Evolutionary conservation across 345 rosid species (phyloP), one percentile per base, ranked within the genome.

Genomic region (Arabidopsis arenosa): DNA sequence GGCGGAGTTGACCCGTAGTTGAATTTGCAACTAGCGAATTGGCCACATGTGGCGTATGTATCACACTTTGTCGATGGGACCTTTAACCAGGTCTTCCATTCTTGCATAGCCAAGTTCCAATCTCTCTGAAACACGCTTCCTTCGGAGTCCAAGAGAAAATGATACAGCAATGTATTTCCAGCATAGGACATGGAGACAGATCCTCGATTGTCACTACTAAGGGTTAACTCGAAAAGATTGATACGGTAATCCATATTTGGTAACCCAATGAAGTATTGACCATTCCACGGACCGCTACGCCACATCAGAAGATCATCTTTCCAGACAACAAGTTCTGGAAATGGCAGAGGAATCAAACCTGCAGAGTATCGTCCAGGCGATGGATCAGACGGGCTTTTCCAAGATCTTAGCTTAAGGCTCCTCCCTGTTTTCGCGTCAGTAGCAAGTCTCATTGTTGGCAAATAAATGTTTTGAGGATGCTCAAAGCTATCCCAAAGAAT

Each of bases 281-380:
- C 82, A 45, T 82, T 83, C 91, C 91, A 89, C 2, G 89, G 88
- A 9, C 87, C 89, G 7, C 82, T 80, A 17, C 86, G 80, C 89
- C 86, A 86, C n/a, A 65, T 12, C 1, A 84, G 80, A 6, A 10
- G 11, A 9, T 26, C 71, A 13, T 74, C 83, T 0, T 89, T 89
- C 91, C 89, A 78, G 26, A 84, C 12, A 49, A 70, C 76, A 8
- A 53, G 0, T 37, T 89, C 70, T 7, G 84, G 85, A 70, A 80
- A 56, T 3, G 39, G 67, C 10, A 9, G 13, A 39, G 79, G 48
- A 9, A 59, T 65, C n/a, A 84, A 49, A 18, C 86, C 84, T 0
- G 9, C 13, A 6, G 88, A 65, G 66, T 78, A 88, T 28, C 63
- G 61, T 48, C 88, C 87, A 10, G 51, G 52, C 6, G 88, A 75